Evolutionary conservation across 2,329 filamentous ascomycete genomes (phyloP).

Genomic region (Colletotrichum sp.): DNA sequence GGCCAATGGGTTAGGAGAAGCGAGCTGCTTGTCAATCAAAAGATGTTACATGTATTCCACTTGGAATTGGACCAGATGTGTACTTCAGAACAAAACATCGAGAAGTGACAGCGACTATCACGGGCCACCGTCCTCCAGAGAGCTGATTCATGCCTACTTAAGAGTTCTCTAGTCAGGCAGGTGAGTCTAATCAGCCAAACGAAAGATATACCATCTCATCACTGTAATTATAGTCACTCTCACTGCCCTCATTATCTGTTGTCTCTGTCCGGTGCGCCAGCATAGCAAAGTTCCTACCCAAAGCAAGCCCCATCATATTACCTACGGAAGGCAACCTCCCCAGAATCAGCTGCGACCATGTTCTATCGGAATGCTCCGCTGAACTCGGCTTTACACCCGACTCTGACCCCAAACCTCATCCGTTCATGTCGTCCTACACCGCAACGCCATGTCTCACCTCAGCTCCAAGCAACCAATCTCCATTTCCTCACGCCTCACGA

Average conservation of each 20-base stretch:
- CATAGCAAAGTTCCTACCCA: neutral
- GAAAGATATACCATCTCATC: neutral
- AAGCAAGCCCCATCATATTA: neutral
- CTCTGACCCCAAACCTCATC: neutral
- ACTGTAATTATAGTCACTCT: too few species aligned
- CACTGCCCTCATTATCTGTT: too few species aligned
- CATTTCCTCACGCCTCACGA: neutral
- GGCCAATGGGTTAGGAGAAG: accelerated
- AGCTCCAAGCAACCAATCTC: neutral
- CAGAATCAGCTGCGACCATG: neutral
- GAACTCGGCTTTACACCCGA: neutral
- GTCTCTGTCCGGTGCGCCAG: too few species aligned
- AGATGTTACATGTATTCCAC: accelerated
- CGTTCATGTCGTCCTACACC: neutral
- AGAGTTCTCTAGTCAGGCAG: too few species aligned
- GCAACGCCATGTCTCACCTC: neutral
- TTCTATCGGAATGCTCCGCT: neutral
- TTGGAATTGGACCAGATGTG: neutral
- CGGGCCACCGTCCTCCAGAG: neutral
- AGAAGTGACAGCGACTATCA: neutral
- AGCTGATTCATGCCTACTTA: accelerated
- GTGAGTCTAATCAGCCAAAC: neutral
- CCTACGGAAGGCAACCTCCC: neutral
- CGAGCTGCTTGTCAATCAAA: accelerated
- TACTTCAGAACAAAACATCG: accelerated